These are phyloP conservation scores for Serendipita vermifera DNA, from an alignment of 768 basidiomycete species.

Conservation along the genomic window DNA sequence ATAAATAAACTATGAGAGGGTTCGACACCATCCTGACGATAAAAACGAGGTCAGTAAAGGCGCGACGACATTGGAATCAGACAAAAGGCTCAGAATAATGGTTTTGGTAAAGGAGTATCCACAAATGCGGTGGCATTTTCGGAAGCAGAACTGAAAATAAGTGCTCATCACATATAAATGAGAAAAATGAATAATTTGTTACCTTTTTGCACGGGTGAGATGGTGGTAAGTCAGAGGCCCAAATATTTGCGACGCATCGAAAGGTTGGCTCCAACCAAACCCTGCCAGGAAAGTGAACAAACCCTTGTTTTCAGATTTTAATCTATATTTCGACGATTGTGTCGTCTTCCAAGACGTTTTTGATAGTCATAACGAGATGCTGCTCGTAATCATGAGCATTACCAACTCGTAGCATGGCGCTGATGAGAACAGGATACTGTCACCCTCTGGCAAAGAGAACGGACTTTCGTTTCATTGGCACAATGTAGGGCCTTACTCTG, in stretches of 20 bases:
- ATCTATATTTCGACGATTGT: neutral
- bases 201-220: neutral
- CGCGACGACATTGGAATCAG: too few relatives aligned
- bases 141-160: constrained; percentile 8
- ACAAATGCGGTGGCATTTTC: constrained; percentile 5
- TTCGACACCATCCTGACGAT: too few relatives aligned
- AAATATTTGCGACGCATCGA: neutral
- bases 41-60: too few relatives aligned
- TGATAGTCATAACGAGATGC: too few relatives aligned
- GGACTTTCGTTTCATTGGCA: too few relatives aligned
- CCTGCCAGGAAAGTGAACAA: neutral
- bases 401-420: too few relatives aligned
- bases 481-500: too few relatives aligned
- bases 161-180: constrained; percentile 1
- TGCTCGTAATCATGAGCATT: too few relatives aligned
- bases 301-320: neutral
- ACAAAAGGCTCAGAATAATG: constrained; percentile 1
- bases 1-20: too few relatives aligned
- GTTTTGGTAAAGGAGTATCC: constrained; percentile 1
- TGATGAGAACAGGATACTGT: too few relatives aligned
- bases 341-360: too few relatives aligned
- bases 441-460: too few relatives aligned
- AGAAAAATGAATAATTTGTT: neutral
- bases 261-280: neutral
- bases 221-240: constrained; percentile 5